phyloP scores from a whole-genome alignment of 2,329 filamentous ascomycete genomes.

The Hymenoscyphus scutula region DNA sequence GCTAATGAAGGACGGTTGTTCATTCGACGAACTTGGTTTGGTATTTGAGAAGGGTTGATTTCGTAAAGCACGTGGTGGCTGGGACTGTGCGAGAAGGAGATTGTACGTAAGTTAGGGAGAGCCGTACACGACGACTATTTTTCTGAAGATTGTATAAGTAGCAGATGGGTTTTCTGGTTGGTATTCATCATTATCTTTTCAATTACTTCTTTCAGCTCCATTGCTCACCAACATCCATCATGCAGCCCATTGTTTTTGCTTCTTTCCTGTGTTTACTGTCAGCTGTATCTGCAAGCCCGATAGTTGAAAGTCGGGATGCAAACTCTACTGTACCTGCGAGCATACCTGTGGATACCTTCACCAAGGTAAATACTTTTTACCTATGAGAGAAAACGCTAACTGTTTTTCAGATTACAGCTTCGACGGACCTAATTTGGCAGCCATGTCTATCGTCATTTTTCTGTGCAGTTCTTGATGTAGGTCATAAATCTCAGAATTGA shows the following conservation, averaged over 20 bases:
- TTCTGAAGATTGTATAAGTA: too few species aligned
- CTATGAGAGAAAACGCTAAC: not conserved
- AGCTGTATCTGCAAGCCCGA: not conserved
- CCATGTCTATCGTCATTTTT: not conserved
- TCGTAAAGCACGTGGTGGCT: too few species aligned
- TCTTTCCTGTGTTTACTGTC: not conserved
- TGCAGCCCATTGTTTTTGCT: not conserved
- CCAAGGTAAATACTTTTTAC: not conserved
- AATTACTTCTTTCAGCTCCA: too few species aligned
- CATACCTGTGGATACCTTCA: not conserved
- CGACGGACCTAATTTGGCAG: not conserved
- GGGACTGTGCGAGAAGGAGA: too few species aligned
- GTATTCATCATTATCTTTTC: too few species aligned
- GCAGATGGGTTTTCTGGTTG: too few species aligned
- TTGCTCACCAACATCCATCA: not conserved
- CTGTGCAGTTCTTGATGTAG: slow-evolving; percentile 1
- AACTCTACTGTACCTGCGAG: not conserved
- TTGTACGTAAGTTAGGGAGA: too few species aligned
- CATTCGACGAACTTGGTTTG: too few species aligned
- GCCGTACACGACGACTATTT: too few species aligned
- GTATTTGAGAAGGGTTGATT: too few species aligned
- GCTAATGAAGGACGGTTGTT: too few species aligned
- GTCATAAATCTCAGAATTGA: too few species aligned
- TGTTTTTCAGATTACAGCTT: not conserved
- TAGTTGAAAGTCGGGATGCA: not conserved